Evolutionary conservation across 306 rosid species (phyloP).

Genomic region (Betula pendula): DNA sequence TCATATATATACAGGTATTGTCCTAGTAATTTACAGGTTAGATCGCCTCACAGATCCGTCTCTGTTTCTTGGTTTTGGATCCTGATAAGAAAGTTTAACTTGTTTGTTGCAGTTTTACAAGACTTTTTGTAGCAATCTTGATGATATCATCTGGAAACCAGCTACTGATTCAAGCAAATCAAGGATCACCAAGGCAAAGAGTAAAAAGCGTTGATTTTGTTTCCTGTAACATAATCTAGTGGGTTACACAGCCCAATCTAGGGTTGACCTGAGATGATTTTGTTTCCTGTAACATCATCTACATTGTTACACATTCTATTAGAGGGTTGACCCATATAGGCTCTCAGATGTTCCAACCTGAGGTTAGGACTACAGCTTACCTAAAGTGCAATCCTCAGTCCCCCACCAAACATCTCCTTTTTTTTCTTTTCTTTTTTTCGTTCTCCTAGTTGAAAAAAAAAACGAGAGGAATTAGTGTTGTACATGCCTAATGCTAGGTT

Average conservation of each 20-base stretch:
- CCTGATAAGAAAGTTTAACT: not conserved
- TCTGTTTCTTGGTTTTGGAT: not conserved
- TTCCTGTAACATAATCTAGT: conserved; percentile 7
- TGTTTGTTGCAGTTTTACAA: conserved; percentile 68
- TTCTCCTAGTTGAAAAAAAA: not conserved
- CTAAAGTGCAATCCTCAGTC: not conserved
- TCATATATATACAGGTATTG: not conserved
- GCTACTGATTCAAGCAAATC: conserved; percentile 63
- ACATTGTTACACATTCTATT: not conserved
- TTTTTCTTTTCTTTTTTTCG: no score
- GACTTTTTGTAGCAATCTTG: conserved; percentile 76
- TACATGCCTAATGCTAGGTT: not conserved
- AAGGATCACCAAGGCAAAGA: conserved; percentile 52
- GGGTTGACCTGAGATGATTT: conserved; percentile 33
- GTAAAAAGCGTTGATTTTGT: conserved; percentile 52
- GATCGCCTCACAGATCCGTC: not conserved
- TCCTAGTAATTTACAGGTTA: not conserved
- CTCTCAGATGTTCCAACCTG: not conserved
- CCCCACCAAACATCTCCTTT: not conserved
- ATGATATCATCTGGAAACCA: conserved; percentile 91
- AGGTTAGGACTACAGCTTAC: conserved; percentile 4
- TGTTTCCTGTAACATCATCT: conserved; percentile 10
- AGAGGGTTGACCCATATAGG: conserved; percentile 14
- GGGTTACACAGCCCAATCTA: not conserved
- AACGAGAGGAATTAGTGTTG: not conserved